A percentile compares a stretch with the other conserved stretches of the same genome.
These are phyloP conservation scores for Selenicereus undatus DNA, from an alignment of 148 eudicot genomes.

Conservation along the genomic window DNA sequence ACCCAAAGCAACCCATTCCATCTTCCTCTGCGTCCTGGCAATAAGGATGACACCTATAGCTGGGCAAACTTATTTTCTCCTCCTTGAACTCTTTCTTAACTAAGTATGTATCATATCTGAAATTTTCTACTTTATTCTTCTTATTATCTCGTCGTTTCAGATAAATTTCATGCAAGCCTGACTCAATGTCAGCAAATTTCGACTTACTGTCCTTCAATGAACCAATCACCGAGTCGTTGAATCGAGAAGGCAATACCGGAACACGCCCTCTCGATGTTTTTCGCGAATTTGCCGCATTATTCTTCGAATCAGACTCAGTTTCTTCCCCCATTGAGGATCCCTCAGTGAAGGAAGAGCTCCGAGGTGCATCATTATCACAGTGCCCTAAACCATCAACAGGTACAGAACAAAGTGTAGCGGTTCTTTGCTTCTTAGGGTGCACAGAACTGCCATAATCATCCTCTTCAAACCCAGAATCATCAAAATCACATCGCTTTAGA, in stretches of 20 bases:
- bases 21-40: slow-evolving; percentile 40
- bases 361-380: slow-evolving; percentile 24
- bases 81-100: slow-evolving; percentile 33
- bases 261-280: slow-evolving; percentile 28
- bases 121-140: slow-evolving; percentile 15
- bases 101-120: slow-evolving; percentile 17
- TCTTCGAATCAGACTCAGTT: slow-evolving; percentile 31
- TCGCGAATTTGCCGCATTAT: neutral
- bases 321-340: slow-evolving; percentile 33
- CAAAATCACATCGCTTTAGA: slow-evolving; percentile 32
- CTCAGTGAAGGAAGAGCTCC: slow-evolving; percentile 34
- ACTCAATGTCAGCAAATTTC: slow-evolving; percentile 30
- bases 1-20: slow-evolving; percentile 28
- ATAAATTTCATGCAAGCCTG: slow-evolving; percentile 39
- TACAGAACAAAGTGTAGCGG: slow-evolving; percentile 16
- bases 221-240: slow-evolving; percentile 34
- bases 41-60: slow-evolving; percentile 42
- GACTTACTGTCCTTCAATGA: slow-evolving; percentile 32
- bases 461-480: slow-evolving; percentile 22
- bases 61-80: slow-evolving; percentile 36
- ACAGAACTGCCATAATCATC: slow-evolving; percentile 26
- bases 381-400: slow-evolving; percentile 17
- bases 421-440: slow-evolving; percentile 36
- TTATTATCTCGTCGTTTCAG: slow-evolving; percentile 37
- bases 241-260: slow-evolving; percentile 44